Conservation (phyloP, 768 basidiomycete species). For the Russula virescens region DNA sequence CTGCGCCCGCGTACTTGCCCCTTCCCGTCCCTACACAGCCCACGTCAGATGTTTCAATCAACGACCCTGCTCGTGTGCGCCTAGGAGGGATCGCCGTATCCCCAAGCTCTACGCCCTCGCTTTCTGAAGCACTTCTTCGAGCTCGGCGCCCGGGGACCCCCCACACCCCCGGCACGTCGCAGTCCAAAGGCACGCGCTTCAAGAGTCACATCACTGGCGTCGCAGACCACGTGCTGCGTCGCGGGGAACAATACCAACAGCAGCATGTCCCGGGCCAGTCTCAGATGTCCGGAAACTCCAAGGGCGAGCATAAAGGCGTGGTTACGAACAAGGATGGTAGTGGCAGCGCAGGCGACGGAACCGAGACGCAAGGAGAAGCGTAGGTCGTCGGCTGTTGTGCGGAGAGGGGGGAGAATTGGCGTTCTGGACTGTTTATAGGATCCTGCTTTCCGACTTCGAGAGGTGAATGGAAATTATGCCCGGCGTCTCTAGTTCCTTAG, state of each 20-base stretch:
- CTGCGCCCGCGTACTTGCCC: constrained; percentile 4
- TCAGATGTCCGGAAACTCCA: neutral
- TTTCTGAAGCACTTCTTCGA: constrained; percentile 67
- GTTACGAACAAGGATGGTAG: neutral
- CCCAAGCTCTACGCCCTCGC: constrained; percentile 44
- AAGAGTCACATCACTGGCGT: constrained; percentile 68
- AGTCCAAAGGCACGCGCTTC: constrained; percentile 51
- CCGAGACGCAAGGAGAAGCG: neutral
- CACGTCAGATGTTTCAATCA: neutral
- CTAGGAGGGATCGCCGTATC: constrained; percentile 22
- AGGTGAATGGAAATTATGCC: too few species aligned
- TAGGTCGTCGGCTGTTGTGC: too few species aligned
- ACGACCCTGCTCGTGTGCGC: constrained; percentile 9
- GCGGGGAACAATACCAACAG: constrained; percentile 20
- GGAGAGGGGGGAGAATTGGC: too few species aligned
- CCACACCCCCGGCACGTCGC: constrained; percentile 23
- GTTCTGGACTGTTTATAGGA: too few species aligned
- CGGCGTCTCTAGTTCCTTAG: too few species aligned
- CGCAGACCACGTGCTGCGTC: constrained; percentile 42
- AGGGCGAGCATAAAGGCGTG: neutral
- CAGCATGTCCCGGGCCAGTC: constrained; percentile 19
- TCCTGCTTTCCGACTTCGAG: too few species aligned
- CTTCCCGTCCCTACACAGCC: neutral
- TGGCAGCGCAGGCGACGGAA: neutral
- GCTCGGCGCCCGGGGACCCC: constrained; percentile 43